Evolutionary conservation across 495 filamentous ascomycete genomes (phyloP), one percentile per base, ranked within the genome.

Genomic region (Penicillium pancosmium): DNA sequence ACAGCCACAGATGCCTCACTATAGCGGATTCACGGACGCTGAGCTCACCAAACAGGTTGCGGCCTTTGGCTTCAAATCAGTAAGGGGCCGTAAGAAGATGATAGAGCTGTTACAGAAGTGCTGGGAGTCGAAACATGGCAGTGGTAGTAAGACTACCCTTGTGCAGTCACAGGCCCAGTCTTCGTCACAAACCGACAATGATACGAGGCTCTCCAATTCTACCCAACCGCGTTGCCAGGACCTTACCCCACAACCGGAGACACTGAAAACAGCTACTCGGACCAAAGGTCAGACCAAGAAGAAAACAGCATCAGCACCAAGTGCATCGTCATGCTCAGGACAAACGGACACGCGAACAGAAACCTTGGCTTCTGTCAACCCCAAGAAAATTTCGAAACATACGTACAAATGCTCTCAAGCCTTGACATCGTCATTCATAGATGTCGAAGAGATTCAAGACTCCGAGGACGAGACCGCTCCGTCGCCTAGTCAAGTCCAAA

Each of bases 11-110:
- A 82, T 77, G 78, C 90, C 90, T 18, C 83, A 86, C 48, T 93
- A 82, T 56, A 78, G 79, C 58, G 77, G 83, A 3, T 87, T 83
- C 55, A 87, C 85, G 15, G 87, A 89, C 57, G 70, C 78, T 13
- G 80, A 89, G 52, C 73, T 95, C 41, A 75, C 83, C 6, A 84
- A 80, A 51, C 82, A 87, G 60, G 69, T 93, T 38, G 64, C 80
- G 4, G 76, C 78, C 0, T 92, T 86, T 64, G 88, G 87, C 0
- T 92, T 94, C 73, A 95, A 94, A 67, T 75, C 87, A 1, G 75
- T 93, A 0, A 91, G 85, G 65, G 84, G 78, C 52, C 82, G 91
- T 16, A 76, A 82, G 53, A 82, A 84, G 11, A 91, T 91, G 89
- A 87, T 94, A 34, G 74, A 83, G 12, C 67, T 91, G 12, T 73